A percentile compares a stretch with the other conserved stretches of the same genome.
phyloP scores from a whole-genome alignment of 2,329 filamentous ascomycete species.

The Penicillium brasilianum region DNA sequence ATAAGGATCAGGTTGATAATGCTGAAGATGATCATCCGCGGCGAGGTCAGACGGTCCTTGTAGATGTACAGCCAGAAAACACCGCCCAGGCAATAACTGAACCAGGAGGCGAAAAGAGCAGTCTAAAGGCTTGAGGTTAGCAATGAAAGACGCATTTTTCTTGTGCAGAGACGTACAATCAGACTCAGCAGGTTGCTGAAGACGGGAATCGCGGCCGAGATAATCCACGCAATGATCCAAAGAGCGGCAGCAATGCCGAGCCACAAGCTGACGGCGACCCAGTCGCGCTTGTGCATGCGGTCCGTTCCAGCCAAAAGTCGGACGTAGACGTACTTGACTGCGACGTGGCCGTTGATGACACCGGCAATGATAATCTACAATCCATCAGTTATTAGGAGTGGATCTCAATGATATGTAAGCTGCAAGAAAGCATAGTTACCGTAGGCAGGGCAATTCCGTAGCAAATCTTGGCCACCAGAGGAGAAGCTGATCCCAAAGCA shows the following conservation, averaged over 20 bases:
- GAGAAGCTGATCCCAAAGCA: conserved; percentile 67
- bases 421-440: conserved; percentile 31
- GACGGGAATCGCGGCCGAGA: conserved; percentile 71
- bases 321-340: conserved; percentile 68
- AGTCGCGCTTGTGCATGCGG: conserved; percentile 58
- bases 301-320: conserved; percentile 66
- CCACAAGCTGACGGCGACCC: conserved; percentile 62
- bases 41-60: conserved; percentile 38
- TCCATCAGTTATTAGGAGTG: background rate
- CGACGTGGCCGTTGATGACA: conserved; percentile 71
- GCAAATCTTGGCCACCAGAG: conserved; percentile 64
- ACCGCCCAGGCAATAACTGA: conserved; percentile 56
- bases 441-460: conserved; percentile 73
- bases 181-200: conserved; percentile 71
- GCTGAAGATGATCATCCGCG: conserved; percentile 37
- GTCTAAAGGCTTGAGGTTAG: conserved; percentile 35
- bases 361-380: conserved; percentile 68
- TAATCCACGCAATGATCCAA: conserved; percentile 69
- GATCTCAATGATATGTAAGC: too few species aligned
- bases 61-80: conserved; percentile 48
- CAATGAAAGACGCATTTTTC: background rate
- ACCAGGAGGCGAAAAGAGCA: conserved; percentile 70
- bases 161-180: conserved; percentile 45
- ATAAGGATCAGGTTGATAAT: conserved; percentile 34
- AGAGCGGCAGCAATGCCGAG: conserved; percentile 58